phyloP scores from a whole-genome alignment of 2,329 filamentous ascomycete genomes.

The Xylaria sp. region DNA sequence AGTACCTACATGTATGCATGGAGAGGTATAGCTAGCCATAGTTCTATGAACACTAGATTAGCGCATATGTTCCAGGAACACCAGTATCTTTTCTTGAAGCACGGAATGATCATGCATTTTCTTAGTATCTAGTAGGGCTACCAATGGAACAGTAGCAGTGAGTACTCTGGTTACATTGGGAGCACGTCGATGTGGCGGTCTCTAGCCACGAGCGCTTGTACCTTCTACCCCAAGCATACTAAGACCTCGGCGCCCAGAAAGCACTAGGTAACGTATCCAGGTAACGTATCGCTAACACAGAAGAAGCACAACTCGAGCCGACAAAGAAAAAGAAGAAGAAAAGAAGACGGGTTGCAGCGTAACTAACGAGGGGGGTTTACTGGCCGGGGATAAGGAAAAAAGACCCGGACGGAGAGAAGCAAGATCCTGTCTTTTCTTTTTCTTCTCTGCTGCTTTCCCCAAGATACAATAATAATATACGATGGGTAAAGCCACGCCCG shows the following conservation, averaged over 20 bases:
- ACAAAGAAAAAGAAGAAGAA: not conserved
- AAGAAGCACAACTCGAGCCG: not conserved
- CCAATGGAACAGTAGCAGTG: not conserved
- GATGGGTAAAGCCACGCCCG: constrained; percentile 13
- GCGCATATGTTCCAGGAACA: not conserved
- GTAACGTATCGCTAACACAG: not conserved
- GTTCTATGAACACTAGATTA: not conserved
- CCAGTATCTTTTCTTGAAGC: too few species aligned
- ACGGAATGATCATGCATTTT: not conserved
- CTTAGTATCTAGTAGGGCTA: not conserved
- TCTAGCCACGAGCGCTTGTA: not conserved
- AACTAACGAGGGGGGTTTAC: not conserved
- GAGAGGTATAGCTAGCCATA: not conserved
- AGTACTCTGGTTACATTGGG: not conserved
- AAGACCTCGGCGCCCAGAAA: not conserved
- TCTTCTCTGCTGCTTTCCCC: constrained; percentile 2
- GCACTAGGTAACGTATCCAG: not conserved
- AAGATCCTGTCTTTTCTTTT: constrained; percentile 9
- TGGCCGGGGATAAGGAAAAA: constrained; percentile 8
- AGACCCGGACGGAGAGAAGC: constrained; percentile 15
- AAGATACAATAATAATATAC: not conserved
- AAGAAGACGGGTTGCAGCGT: not conserved
- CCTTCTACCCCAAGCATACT: not conserved
- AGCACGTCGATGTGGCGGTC: not conserved
- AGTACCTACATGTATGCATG: too few species aligned